These are phyloP conservation scores for Cladosporium sp. DNA, from an alignment of 2,329 filamentous ascomycete genomes.

Conservation along the genomic window DNA sequence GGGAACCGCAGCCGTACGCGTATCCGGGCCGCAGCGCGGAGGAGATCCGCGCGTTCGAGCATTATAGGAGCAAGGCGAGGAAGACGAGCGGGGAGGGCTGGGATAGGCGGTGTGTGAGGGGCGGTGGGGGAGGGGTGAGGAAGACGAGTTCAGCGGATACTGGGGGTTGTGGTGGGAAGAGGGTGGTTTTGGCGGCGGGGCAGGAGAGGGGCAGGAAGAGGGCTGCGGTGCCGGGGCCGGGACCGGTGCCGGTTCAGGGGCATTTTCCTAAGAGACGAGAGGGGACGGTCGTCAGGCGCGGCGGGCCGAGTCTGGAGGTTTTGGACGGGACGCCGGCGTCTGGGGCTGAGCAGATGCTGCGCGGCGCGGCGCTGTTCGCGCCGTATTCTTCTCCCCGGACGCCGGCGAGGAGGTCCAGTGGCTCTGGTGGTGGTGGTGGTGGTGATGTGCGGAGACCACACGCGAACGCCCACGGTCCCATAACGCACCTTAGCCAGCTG, in stretches of 20 bases:
- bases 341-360: not conserved
- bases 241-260: not conserved
- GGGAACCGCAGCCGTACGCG: slow-evolving; percentile 28
- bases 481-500: slow-evolving; percentile 17
- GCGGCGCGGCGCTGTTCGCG: slow-evolving; percentile 2
- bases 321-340: not conserved
- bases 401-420: not conserved
- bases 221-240: not conserved
- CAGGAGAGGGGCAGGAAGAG: slow-evolving; percentile 13
- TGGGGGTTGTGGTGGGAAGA: not conserved
- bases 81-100: slow-evolving; percentile 24
- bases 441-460: not conserved
- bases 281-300: slow-evolving; percentile 3
- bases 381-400: slow-evolving; percentile 9
- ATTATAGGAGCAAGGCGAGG: slow-evolving; percentile 24
- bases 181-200: slow-evolving; percentile 3
- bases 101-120: slow-evolving; percentile 16
- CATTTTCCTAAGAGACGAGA: not conserved
- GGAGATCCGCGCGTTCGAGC: slow-evolving; percentile 27
- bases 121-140: slow-evolving; percentile 6
- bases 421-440: not conserved
- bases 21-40: slow-evolving; percentile 25
- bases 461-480: not conserved
- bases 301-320: not conserved
- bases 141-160: not conserved